Conservation (phyloP, 345 rosid species). For the Pseudoturritis turrita region DNA sequence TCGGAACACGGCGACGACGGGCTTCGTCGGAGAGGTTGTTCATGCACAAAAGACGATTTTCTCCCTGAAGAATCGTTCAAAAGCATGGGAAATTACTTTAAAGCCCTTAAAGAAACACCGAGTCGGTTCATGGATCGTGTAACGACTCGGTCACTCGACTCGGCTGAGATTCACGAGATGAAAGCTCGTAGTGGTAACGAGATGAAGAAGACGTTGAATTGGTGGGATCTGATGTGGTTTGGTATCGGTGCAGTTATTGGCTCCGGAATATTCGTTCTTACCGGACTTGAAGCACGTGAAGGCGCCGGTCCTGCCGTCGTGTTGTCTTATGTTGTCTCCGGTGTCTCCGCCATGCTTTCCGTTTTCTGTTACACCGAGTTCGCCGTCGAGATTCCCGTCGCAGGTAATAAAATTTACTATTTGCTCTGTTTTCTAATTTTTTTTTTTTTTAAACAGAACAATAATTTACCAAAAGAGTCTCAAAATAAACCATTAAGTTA, state of each 20-base stretch:
- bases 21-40: conserved; percentile 56
- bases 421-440: background rate
- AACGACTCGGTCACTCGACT: conserved; percentile 60
- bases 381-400: conserved; percentile 93
- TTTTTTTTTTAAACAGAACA: no score
- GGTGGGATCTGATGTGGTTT: conserved; percentile 99
- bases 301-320: conserved; percentile 83
- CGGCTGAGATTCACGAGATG: conserved; percentile 70
- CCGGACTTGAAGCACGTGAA: conserved; percentile 56
- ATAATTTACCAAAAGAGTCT: no score
- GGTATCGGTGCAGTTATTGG: conserved; percentile 92
- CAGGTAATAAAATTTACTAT: conserved; percentile 36
- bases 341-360: conserved; percentile 87
- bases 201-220: conserved; percentile 75
- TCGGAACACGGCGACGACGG: conserved; percentile 31
- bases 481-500: no score
- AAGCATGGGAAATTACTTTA: conserved; percentile 52
- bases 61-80: conserved; percentile 82
- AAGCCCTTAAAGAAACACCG: conserved; percentile 62
- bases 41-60: conserved; percentile 69
- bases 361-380: conserved; percentile 97
- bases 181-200: conserved; percentile 74
- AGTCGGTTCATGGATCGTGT: conserved; percentile 54
- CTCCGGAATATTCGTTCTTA: conserved; percentile 84
- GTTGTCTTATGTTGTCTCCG: conserved; percentile 76